These are phyloP conservation scores for Penicillium goetzii DNA, from an alignment of 495 filamentous ascomycete genomes.

Conservation along the genomic window DNA sequence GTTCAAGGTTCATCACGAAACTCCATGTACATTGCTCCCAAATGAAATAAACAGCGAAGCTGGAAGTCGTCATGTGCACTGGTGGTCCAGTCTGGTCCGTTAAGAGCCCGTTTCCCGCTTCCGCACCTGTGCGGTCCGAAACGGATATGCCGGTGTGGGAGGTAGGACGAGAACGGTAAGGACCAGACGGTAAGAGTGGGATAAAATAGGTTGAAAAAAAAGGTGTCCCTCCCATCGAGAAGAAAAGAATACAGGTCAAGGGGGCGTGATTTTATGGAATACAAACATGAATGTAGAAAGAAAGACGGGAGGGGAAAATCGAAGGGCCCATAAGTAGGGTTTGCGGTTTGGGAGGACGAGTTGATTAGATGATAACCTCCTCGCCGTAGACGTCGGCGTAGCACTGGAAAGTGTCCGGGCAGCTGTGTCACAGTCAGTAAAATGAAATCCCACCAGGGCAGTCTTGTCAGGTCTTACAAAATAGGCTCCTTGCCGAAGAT, in stretches of 20 bases:
- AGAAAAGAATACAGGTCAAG: slow-evolving; percentile 8
- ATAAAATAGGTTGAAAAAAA: background rate
- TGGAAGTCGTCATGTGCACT: slow-evolving; percentile 28
- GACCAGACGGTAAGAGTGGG: slow-evolving; percentile 6
- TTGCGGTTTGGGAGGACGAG: background rate
- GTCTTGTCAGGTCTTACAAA: slow-evolving; percentile 38
- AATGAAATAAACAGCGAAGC: slow-evolving; percentile 27
- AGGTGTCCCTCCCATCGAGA: slow-evolving; percentile 7
- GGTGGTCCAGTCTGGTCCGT: slow-evolving; percentile 1
- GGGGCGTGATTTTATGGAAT: slow-evolving; percentile 10
- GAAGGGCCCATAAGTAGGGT: background rate
- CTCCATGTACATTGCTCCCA: slow-evolving; percentile 29
- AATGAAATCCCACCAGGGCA: background rate
- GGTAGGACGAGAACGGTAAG: background rate
- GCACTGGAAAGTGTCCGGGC: slow-evolving; percentile 49
- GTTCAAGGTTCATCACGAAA: slow-evolving; percentile 8
- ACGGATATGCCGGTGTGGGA: background rate
- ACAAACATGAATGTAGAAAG: slow-evolving; percentile 9
- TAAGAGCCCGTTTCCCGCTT: background rate
- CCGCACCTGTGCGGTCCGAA: background rate
- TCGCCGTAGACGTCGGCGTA: slow-evolving; percentile 54
- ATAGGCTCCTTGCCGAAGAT: slow-evolving; percentile 58
- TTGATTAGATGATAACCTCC: slow-evolving; percentile 24
- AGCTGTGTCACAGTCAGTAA: slow-evolving; percentile 38
- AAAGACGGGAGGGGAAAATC: slow-evolving; percentile 3